Evolutionary conservation across 768 basidiomycete species (phyloP).

Genomic region (Gloeopeniophorella convolvens): DNA sequence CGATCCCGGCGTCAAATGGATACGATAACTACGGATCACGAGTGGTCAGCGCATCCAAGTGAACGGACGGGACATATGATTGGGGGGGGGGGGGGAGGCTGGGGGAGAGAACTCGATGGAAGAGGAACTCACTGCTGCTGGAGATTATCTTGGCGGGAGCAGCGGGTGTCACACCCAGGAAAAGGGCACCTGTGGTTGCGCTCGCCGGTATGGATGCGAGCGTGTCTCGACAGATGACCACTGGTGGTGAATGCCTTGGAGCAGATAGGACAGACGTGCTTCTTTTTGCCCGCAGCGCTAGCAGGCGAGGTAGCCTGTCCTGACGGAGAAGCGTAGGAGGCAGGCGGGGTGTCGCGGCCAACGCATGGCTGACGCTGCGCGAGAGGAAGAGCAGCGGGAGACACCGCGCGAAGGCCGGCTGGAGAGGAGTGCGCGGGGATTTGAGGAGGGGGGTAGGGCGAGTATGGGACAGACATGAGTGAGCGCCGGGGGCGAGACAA

Average conservation of each 20-base stretch:
- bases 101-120: background rate
- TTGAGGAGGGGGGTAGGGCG: constrained; percentile 3
- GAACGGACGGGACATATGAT: background rate
- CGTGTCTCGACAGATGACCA: constrained; percentile 83
- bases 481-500: too few species aligned
- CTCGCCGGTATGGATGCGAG: constrained; percentile 88
- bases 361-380: background rate
- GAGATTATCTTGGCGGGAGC: constrained; percentile 86
- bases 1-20: constrained; percentile 76
- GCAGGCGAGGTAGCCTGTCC: background rate
- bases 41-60: background rate
- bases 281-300: constrained; percentile 24
- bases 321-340: background rate
- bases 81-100: too few species aligned
- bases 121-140: constrained; percentile 46
- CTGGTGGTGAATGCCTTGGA: constrained; percentile 79
- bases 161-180: constrained; percentile 90
- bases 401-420: background rate
- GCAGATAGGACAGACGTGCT: constrained; percentile 65
- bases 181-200: constrained; percentile 91
- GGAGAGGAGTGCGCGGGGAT: constrained; percentile 9
- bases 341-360: background rate
- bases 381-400: background rate
- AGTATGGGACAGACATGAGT: constrained; percentile 11
- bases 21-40: constrained; percentile 52